Evolutionary conservation across 495 filamentous ascomycete species (phyloP).

Genomic region (Tuber calosporum): DNA sequence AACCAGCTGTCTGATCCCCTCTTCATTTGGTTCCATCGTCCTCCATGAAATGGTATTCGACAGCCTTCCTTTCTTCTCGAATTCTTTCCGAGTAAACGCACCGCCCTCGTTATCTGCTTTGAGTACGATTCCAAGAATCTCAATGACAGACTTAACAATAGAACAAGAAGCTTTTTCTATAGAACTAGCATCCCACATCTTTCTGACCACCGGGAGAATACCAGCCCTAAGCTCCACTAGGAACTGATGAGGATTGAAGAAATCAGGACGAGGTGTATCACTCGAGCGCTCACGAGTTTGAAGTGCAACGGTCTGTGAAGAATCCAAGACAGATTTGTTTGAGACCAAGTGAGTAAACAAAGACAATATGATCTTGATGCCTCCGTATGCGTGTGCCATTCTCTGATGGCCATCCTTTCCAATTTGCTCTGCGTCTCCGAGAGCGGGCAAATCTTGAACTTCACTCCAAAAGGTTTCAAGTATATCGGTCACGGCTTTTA

Average conservation of each 20-base stretch:
- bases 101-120: constrained; percentile 66
- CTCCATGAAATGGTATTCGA: constrained; percentile 43
- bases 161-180: constrained; percentile 61
- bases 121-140: constrained; percentile 73
- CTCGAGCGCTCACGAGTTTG: constrained; percentile 48
- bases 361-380: constrained; percentile 75
- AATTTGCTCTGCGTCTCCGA: constrained; percentile 44
- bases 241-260: constrained; percentile 67
- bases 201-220: constrained; percentile 67
- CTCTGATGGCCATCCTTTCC: constrained; percentile 47
- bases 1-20: constrained; percentile 34
- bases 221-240: constrained; percentile 78
- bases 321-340: constrained; percentile 70
- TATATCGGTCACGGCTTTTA: constrained; percentile 64
- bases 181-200: constrained; percentile 76
- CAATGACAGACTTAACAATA: constrained; percentile 71
- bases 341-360: constrained; percentile 69
- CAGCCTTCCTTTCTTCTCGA: constrained; percentile 42
- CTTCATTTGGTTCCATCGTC: constrained; percentile 39
- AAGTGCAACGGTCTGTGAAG: constrained; percentile 59
- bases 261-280: constrained; percentile 57
- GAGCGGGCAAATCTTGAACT: constrained; percentile 48
- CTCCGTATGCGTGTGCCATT: constrained; percentile 55
- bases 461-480: constrained; percentile 66
- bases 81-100: constrained; percentile 41